Evolutionary conservation across 805 yeast genomes (phyloP), one percentile per base, ranked within the genome.

Genomic region (Barnettozyma botsteinii): DNA sequence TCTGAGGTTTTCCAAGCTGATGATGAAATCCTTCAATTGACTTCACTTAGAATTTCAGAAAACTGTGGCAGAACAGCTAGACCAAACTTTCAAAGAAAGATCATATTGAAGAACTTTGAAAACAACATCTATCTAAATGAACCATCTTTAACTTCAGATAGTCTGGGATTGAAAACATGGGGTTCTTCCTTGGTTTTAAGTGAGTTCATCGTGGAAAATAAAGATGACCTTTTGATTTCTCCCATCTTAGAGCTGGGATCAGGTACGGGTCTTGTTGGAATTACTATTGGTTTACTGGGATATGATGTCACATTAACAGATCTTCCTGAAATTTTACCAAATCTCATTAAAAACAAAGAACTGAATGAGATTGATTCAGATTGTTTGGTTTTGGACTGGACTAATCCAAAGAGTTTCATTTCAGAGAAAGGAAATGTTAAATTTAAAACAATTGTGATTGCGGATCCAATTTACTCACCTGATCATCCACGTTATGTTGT

Each of bases 101-200:
- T 91, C 24, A 59, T 63, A 9, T 58, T 85, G 3, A 63, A 65
- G 0, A 60, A 62, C 5, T 53, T 72, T 19, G 45, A 50, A 0
- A 27, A 30, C 4, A 43, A 52, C 2, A 58, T 61, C 4, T 45
- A 51, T 19, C 60, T 91, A 22, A 69, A 70, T 42, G 98, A 91
- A 54, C 98, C 98, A 0, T 78, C 95, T 0, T 64, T 91, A 45
- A 85, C 96, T 0, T 75, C 78, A 28, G 98, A 93, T 60, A 84
- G 82, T 46, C 64, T 93, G 18, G 98, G 98, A 0, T 69, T 87
- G 57, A 87, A 91, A 47, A 91, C 98, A 0, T 91, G 98, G 98
- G 98, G 98, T 0, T 84, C 97, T 0, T 78, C 97, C 0, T 62
- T 84, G 20, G 70, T 86, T 6, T 62, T 93, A 19, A 72, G 93